Evolutionary conservation across 495 filamentous ascomycete genomes (phyloP).

Genomic region (Xylaria intraflava): DNA sequence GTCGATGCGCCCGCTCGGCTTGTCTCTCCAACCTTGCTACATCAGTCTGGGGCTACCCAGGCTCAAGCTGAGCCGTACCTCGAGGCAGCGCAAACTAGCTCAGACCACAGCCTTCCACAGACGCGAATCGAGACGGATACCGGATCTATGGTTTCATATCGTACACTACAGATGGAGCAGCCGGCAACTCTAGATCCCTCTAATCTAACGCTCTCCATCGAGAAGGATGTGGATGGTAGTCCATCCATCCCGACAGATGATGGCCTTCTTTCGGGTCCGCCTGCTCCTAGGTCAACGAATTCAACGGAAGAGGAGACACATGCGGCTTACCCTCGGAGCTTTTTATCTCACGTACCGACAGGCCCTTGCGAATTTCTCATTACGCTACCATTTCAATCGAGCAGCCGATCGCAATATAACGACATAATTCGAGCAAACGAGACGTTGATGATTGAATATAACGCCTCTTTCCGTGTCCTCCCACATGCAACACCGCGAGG

Average conservation of each 20-base stretch:
- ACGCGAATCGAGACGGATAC: not conserved
- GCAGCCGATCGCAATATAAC: conserved; percentile 33
- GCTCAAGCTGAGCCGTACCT: not conserved
- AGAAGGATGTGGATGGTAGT: conserved; percentile 20
- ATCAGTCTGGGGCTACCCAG: not conserved
- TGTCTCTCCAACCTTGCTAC: conserved; percentile 8
- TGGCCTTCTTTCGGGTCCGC: conserved; percentile 13
- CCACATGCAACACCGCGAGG: conserved; percentile 21
- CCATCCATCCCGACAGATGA: conserved; percentile 18
- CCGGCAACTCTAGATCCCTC: conserved; percentile 35
- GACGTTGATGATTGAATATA: conserved; percentile 28
- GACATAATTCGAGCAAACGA: conserved; percentile 31
- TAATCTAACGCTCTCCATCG: conserved; percentile 29
- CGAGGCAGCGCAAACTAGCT: conserved; percentile 7
- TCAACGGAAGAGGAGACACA: conserved; percentile 17
- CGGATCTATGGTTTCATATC: not conserved
- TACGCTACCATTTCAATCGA: conserved; percentile 37
- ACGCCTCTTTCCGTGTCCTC: conserved; percentile 20
- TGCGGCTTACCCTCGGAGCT: conserved; percentile 15
- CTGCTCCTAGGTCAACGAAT: conserved; percentile 1
- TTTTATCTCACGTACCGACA: conserved; percentile 13
- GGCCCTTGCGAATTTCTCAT: conserved; percentile 28
- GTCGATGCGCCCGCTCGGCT: conserved; percentile 5
- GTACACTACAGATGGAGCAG: conserved; percentile 13
- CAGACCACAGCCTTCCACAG: not conserved